These are phyloP conservation scores for Elsinoe ampelina DNA, from an alignment of 2,329 filamentous ascomycete species.

Conservation along the genomic window DNA sequence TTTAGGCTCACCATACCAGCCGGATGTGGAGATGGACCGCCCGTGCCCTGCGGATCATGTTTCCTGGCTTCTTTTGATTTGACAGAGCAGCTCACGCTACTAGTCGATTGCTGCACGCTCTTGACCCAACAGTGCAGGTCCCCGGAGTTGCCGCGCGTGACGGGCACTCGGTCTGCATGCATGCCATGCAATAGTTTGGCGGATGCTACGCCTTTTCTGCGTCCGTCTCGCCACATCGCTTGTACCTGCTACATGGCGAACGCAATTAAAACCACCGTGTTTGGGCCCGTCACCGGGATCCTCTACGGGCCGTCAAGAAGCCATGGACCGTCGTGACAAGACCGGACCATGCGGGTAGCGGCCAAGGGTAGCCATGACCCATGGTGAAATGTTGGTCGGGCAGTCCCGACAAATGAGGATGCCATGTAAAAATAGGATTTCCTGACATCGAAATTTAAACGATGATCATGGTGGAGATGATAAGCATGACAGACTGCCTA, in stretches of 20 bases:
- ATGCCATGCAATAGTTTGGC: not conserved
- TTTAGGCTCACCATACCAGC: constrained; percentile 12
- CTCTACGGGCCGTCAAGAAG: not conserved
- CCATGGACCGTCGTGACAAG: not conserved
- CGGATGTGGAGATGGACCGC: constrained; percentile 9
- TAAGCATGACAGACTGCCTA: not conserved
- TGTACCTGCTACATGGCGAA: not conserved
- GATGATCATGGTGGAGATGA: constrained; percentile 9
- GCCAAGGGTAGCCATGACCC: not conserved
- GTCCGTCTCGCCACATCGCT: not conserved
- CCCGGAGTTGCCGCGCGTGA: constrained; percentile 7
- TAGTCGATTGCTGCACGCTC: constrained; percentile 1
- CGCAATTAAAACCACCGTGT: not conserved
- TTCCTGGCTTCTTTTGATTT: not conserved
- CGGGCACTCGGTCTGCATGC: constrained; percentile 3
- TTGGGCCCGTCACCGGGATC: not conserved
- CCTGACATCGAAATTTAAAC: constrained; percentile 1
- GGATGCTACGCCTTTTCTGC: not conserved
- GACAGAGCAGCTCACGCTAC: not conserved
- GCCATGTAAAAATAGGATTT: constrained; percentile 1
- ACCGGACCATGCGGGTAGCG: not conserved
- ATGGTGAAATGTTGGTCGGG: constrained; percentile 6
- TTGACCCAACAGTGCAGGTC: constrained; percentile 12
- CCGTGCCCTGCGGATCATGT: constrained; percentile 5
- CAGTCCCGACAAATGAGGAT: not conserved